Evolutionary conservation across 768 basidiomycete species (phyloP), one percentile per base, ranked within the genome.

Genomic region (Pulveroboletus sp.): DNA sequence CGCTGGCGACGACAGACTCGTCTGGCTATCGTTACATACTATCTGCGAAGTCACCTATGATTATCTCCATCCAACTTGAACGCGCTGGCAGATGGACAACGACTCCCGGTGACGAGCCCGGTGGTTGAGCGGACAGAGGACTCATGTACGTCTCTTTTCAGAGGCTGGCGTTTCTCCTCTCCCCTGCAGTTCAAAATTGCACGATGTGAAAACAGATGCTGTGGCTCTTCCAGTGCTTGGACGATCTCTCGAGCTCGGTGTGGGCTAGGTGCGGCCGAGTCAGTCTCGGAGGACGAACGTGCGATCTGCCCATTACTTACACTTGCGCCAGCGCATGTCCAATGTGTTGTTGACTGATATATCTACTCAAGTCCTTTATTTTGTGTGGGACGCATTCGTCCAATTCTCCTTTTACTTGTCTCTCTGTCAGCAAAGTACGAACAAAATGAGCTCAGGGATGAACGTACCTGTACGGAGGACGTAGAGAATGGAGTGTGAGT

Each of bases 41-140:
- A 5, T 4, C 8, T 11, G 24, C 28, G 3, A 18, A 37, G 14
- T 35, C 32, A 41, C 30, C 12, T 8, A 40, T 18, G 30, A 11
- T 49, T 15, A 46, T 59, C 24, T 7, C 46, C 43, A 43, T 47
- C 6, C 15, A 14, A 9, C 31, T 35, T 43, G 49, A 14, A 38
- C 11, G 11, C 35, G 15, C 12, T 15, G 12, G 8, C 10, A 30
- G 14, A 33, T 45, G 26, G 33, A 26, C 33, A 33, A 26, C 2
- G 11, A 27, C 12, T 12, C 21, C 3, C 21, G 21, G 21, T 21
- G 30, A 31, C 30, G 9, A 8, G 11, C 11, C 30, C 30, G 8
- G 11, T 4, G 24, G 18, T 30, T 26, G n/a, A 26, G 14, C 14
- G 15, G 36, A 39, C 17, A 27, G 30, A 38, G 12, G 1, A 12